Percentiles rank a stretch among this genome's conserved stretches.
phyloP scores from a whole-genome alignment of 352 stramenopile species.

The Phytophthora colocasiae region DNA sequence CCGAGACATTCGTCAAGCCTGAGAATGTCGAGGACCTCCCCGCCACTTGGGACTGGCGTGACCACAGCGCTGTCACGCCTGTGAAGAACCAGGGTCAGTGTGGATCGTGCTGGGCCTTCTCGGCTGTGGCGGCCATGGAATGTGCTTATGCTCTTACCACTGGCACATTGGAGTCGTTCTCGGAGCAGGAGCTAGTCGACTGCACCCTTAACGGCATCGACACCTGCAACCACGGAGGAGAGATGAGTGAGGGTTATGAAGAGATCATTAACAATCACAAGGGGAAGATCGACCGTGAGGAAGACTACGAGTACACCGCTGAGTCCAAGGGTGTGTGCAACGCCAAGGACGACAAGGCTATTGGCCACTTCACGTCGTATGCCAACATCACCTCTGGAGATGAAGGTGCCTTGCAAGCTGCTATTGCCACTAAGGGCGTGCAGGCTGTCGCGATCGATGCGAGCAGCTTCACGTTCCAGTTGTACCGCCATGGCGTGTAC shows the following conservation, averaged over 20 bases:
- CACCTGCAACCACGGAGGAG: conserved; percentile 95
- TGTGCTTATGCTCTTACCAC: conserved; percentile 94
- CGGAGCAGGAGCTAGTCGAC: conserved; percentile 98
- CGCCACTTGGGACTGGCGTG: conserved; percentile 93
- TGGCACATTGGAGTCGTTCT: conserved; percentile 92
- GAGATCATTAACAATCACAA: conserved; percentile 93
- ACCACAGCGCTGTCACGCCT: conserved; percentile 90
- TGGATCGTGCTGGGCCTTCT: conserved; percentile 97
- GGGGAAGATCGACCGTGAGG: conserved; percentile 90
- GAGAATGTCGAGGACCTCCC: conserved; percentile 53
- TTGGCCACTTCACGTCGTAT: conserved; percentile 89
- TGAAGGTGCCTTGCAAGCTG: conserved; percentile 82
- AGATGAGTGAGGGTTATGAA: conserved; percentile 98
- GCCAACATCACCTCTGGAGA: conserved; percentile 72
- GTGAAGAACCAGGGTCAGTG: conserved; percentile 96
- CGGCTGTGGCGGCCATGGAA: conserved; percentile 97
- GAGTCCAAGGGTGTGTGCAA: conserved; percentile 91
- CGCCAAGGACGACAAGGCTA: conserved; percentile 75
- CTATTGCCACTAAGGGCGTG: conserved; percentile 80
- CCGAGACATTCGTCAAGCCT: conserved; percentile 31
- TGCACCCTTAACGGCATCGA: conserved; percentile 94
- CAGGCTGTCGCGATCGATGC: conserved; percentile 89
- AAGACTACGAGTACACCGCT: conserved; percentile 95
- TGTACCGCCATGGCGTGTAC: conserved; percentile 81
- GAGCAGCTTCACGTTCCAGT: conserved; percentile 77